Evolutionary conservation across 768 basidiomycete species (phyloP).

Genomic region (Crassisporium funariophilum): DNA sequence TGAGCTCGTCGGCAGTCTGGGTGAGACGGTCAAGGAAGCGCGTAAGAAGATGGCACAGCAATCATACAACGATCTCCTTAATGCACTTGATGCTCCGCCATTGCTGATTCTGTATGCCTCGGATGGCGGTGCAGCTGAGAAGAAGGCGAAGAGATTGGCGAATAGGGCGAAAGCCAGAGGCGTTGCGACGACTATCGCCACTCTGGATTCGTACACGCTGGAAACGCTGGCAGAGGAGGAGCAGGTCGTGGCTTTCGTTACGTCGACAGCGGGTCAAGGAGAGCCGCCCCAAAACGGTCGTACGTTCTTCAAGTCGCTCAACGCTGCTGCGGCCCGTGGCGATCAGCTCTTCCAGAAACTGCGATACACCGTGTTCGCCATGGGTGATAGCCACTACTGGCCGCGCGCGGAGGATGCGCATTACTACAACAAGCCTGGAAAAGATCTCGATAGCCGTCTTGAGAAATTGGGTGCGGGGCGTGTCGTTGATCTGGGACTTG

Average conservation of each 20-base stretch:
- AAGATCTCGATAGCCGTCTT: slow-evolving; percentile 83
- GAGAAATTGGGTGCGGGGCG: slow-evolving; percentile 80
- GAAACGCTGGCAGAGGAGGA: slow-evolving; percentile 75
- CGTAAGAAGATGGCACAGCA: slow-evolving; percentile 80
- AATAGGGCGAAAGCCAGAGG: slow-evolving; percentile 85
- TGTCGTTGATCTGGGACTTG: slow-evolving; percentile 76
- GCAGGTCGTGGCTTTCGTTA: slow-evolving; percentile 84
- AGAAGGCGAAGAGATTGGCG: slow-evolving; percentile 86
- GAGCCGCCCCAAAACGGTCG: slow-evolving; percentile 98
- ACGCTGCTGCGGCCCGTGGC: slow-evolving; percentile 60
- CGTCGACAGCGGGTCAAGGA: slow-evolving; percentile 94
- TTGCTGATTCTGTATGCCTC: slow-evolving; percentile 91
- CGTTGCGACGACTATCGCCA: slow-evolving; percentile 69
- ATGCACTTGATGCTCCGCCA: slow-evolving; percentile 85
- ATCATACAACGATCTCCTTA: slow-evolving; percentile 82
- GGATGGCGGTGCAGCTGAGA: slow-evolving; percentile 95
- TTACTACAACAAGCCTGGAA: slow-evolving; percentile 96
- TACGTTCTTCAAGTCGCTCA: slow-evolving; percentile 83
- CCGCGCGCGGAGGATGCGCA: slow-evolving; percentile 95
- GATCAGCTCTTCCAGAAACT: slow-evolving; percentile 64
- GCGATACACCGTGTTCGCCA: slow-evolving; percentile 83
- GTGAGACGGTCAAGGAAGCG: slow-evolving; percentile 82
- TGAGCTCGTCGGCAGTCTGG: slow-evolving; percentile 82
- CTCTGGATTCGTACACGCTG: slow-evolving; percentile 80
- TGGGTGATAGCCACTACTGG: slow-evolving; percentile 99